A percentile compares a stretch with the other conserved stretches of the same genome.
Evolutionary conservation across 2,329 filamentous ascomycete genomes (phyloP).

Genomic region (Coniochaeta pulveracea): DNA sequence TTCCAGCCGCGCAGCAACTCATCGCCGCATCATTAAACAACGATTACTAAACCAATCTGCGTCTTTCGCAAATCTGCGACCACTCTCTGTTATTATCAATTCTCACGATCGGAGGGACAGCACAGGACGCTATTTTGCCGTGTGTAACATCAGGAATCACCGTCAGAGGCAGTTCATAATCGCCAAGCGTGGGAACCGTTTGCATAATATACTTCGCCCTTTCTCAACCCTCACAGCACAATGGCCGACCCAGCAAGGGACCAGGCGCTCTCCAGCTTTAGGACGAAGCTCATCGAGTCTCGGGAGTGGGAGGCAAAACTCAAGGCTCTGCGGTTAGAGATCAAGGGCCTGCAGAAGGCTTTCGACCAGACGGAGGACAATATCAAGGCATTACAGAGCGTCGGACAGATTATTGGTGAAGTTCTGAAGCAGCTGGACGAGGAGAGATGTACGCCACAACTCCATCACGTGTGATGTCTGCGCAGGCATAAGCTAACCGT

Average conservation of each 20-base stretch:
- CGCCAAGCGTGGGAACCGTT: no score
- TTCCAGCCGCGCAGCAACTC: no score
- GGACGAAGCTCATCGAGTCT: constrained; percentile 78
- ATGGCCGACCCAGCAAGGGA: constrained; percentile 50
- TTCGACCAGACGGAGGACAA: constrained; percentile 98
- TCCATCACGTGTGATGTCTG: neutral
- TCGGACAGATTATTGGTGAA: constrained; percentile 98
- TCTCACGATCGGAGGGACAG: no score
- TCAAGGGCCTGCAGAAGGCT: constrained; percentile 89
- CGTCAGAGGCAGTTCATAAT: no score
- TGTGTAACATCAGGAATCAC: no score
- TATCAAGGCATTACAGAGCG: constrained; percentile 98
- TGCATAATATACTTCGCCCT: neutral
- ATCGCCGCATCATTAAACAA: no score
- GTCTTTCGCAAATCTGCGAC: no score
- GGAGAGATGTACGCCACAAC: constrained; percentile 70
- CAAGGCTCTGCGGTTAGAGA: constrained; percentile 85
- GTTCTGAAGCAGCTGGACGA: constrained; percentile 98
- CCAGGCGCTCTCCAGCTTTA: constrained; percentile 67
- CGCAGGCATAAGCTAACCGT: constrained; percentile 11
- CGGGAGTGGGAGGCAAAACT: constrained; percentile 98
- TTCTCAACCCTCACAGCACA: constrained; percentile 5
- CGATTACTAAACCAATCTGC: no score
- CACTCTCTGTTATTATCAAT: no score
- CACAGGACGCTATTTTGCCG: no score